A percentile compares a stretch with the other conserved stretches of the same genome.
These are phyloP conservation scores for Raphanus sativus DNA, from an alignment of 345 rosid species.

Conservation along the genomic window DNA sequence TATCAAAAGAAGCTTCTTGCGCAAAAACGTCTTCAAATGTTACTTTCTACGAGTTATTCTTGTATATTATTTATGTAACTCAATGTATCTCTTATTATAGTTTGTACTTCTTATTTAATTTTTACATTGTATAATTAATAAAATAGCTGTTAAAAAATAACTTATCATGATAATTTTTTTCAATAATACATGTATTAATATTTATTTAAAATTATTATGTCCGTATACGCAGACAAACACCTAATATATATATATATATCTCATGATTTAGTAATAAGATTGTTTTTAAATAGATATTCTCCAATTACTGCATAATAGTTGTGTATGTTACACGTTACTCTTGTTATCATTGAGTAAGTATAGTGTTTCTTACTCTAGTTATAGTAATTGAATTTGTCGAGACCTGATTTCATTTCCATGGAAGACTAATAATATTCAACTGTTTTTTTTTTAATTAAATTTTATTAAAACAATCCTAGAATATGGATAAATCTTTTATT, in stretches of 20 bases:
- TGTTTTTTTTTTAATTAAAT: too few relatives aligned
- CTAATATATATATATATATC: neutral
- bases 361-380: neutral
- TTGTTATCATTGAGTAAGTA: neutral
- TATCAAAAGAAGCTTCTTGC: neutral
- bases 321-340: slow-evolving; percentile 14
- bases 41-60: neutral
- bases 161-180: too few relatives aligned
- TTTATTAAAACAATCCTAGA: too few relatives aligned
- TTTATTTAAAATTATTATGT: too few relatives aligned
- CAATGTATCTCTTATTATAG: neutral
- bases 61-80: neutral
- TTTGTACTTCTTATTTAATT: too few relatives aligned
- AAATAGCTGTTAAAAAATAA: neutral
- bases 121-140: neutral
- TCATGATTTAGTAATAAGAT: neutral
- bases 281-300: neutral
- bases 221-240: too few relatives aligned
- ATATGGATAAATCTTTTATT: too few relatives aligned
- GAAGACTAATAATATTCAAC: too few relatives aligned
- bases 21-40: neutral
- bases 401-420: neutral
- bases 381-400: neutral
- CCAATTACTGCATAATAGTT: slow-evolving; percentile 9
- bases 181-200: too few relatives aligned